Evolutionary conservation across 2,329 filamentous ascomycete genomes (phyloP).

Genomic region (Dothistroma septosporum): DNA sequence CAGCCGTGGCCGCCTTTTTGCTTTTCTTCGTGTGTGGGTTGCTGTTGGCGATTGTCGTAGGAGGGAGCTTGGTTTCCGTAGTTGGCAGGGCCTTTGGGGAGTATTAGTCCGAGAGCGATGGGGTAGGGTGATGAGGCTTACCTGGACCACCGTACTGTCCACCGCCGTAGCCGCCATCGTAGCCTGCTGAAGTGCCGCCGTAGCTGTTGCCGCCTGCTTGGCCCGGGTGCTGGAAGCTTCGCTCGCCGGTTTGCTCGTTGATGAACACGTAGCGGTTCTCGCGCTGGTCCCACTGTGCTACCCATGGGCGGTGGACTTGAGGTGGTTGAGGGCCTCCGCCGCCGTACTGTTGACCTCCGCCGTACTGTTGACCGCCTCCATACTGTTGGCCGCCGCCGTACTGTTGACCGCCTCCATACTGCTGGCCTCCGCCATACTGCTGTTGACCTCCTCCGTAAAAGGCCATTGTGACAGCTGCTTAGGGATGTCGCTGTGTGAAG

Average conservation of each 20-base stretch:
- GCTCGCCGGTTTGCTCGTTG: conserved; percentile 46
- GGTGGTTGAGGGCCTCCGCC: conserved; percentile 26
- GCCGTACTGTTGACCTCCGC: conserved; percentile 5
- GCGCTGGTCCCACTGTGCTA: conserved; percentile 42
- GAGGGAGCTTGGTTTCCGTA: conserved; percentile 11
- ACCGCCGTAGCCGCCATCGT: conserved; percentile 25
- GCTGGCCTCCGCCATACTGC: background rate
- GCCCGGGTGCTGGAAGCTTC: conserved; percentile 39
- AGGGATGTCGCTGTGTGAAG: background rate
- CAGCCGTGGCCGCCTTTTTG: conserved; percentile 32
- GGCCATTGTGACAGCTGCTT: background rate
- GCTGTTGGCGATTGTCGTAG: conserved; percentile 2
- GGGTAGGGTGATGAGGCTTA: background rate
- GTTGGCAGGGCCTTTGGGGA: conserved; percentile 9
- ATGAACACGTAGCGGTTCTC: conserved; percentile 44
- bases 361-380: background rate
- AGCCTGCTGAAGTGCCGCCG: conserved; percentile 15
- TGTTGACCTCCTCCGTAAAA: background rate
- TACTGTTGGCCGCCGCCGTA: background rate
- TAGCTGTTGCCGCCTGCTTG: conserved; percentile 8
- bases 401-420: background rate
- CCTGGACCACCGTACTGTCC: conserved; percentile 22
- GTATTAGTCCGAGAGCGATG: conserved; percentile 5
- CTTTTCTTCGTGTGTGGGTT: conserved; percentile 22
- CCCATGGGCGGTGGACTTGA: conserved; percentile 42